Evolutionary conservation across 192 early-diverging fungal genomes (phyloP).

Genomic region (Gigaspora rosea): DNA sequence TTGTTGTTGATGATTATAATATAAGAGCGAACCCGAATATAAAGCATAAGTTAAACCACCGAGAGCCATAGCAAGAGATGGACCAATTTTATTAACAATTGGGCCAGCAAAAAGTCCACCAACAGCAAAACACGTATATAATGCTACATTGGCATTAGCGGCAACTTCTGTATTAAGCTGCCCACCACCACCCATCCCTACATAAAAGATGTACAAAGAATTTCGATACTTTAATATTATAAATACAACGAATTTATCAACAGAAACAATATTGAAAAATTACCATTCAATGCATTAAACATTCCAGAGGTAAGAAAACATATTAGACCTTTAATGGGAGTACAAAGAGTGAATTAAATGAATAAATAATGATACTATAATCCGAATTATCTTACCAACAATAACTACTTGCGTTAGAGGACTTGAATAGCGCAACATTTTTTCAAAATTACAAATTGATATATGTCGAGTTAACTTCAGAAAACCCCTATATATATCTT

Average conservation of each 20-base stretch:
- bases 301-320: slow-evolving; percentile 15
- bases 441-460: too few species aligned
- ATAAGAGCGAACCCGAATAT: slow-evolving; percentile 77
- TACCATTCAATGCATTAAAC: slow-evolving; percentile 32
- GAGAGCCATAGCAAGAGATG: slow-evolving; percentile 65
- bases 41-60: slow-evolving; percentile 73
- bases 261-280: not conserved
- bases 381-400: slow-evolving; percentile 14
- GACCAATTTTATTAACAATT: slow-evolving; percentile 79
- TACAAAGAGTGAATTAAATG: not conserved
- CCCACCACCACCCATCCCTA: slow-evolving; percentile 68
- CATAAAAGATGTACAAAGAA: slow-evolving; percentile 38
- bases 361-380: not conserved
- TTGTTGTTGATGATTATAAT: slow-evolving; percentile 61
- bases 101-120: slow-evolving; percentile 76
- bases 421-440: slow-evolving; percentile 11
- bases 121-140: slow-evolving; percentile 77
- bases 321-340: not conserved
- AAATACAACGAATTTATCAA: not conserved
- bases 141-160: slow-evolving; percentile 76
- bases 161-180: slow-evolving; percentile 59
- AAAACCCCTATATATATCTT: too few species aligned
- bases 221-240: not conserved
- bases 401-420: slow-evolving; percentile 21
- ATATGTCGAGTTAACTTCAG: too few species aligned